Base-by-base conservation (phyloP, 1,284 basidiomycete genomes). In the Microbotryum silenes-acaulis region DNA sequence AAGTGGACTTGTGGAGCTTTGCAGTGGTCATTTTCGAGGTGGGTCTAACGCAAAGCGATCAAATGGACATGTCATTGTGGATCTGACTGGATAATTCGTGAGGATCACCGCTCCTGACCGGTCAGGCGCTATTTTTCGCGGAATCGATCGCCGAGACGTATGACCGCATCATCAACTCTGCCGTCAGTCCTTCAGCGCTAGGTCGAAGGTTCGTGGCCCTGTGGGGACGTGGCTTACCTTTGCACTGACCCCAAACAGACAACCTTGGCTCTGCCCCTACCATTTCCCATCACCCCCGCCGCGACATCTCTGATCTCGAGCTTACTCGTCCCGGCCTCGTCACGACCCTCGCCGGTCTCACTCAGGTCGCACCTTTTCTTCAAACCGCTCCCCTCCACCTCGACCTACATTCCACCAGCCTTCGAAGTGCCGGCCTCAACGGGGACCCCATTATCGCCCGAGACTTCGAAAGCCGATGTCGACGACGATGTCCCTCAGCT, bases 161-260 rank as follows among this genome's bases (percentile, higher is more conserved):
- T n/a, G n/a, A 84, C 37, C 82, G 80, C 65, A 91, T 94, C 63
- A 82, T 88, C 74, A 81, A 87, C 58, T 85, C 88, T 71, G 77
- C 85, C 75, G 88, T 91, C 61, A 60, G 79, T 71, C 9, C 23
- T 16, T 20, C 25, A 18, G 7, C 25, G 18, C 1, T 6, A 23
- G 21, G 37, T 14, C 46, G 33, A 42, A 46, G 25, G 14, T 23
- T 23, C 20, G 14, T 21, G 23, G 16, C 25, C 14, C 4, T 8
- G 23, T 37, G 60, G 60, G 20, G 48, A 56, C 31, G 56, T 56
- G 10, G 51, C 49, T 45, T 47, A n/a, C 55, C 62, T 21, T 62
- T 54, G 1, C 54, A 63, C 29, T 66, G 67, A 8, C 66, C 67
- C 3, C 59, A 51, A 53, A 68, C 42, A 52, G 58, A 42, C n/a